phyloP scores from a whole-genome alignment of 352 stramenopile species.

The Globisporangium paddicum region DNA sequence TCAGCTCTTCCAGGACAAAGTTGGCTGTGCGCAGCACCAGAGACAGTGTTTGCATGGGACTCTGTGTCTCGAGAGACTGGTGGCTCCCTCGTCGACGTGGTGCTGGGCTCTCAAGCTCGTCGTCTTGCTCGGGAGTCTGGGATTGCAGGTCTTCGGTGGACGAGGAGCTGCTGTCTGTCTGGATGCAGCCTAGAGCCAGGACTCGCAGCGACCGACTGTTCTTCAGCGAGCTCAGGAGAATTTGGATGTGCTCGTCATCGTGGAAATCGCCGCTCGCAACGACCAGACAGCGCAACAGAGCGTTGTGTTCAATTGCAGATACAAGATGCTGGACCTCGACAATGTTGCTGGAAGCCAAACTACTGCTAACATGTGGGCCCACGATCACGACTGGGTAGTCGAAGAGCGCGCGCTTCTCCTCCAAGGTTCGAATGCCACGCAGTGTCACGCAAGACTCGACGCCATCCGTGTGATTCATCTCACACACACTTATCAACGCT shows the following conservation, averaged over 20 bases:
- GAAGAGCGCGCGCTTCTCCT: constrained; percentile 45
- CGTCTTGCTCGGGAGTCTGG: constrained; percentile 13
- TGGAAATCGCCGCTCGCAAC: constrained; percentile 28
- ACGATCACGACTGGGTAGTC: constrained; percentile 41
- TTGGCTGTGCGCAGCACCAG: constrained; percentile 40
- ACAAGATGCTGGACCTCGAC: constrained; percentile 30
- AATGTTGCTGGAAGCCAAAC: background rate
- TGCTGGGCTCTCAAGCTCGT: background rate
- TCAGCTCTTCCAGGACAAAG: constrained; percentile 59
- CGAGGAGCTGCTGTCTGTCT: background rate
- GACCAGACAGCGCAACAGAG: constrained; percentile 34
- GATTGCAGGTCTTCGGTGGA: background rate
- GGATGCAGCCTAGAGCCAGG: constrained; percentile 36
- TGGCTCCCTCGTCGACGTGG: background rate
- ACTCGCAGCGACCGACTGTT: constrained; percentile 37
- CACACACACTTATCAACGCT: constrained; percentile 22
- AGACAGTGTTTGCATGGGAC: constrained; percentile 30
- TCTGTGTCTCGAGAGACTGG: background rate
- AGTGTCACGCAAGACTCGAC: constrained; percentile 25
- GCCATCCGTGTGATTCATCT: constrained; percentile 17
- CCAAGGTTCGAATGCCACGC: constrained; percentile 19
- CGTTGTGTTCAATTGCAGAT: constrained; percentile 43
- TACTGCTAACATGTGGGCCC: background rate
- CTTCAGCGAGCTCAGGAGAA: constrained; percentile 35
- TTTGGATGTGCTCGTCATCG: constrained; percentile 15